These are phyloP conservation scores for Ophiostoma tasmaniense DNA, from an alignment of 2,329 filamentous ascomycete species.

Conservation along the genomic window DNA sequence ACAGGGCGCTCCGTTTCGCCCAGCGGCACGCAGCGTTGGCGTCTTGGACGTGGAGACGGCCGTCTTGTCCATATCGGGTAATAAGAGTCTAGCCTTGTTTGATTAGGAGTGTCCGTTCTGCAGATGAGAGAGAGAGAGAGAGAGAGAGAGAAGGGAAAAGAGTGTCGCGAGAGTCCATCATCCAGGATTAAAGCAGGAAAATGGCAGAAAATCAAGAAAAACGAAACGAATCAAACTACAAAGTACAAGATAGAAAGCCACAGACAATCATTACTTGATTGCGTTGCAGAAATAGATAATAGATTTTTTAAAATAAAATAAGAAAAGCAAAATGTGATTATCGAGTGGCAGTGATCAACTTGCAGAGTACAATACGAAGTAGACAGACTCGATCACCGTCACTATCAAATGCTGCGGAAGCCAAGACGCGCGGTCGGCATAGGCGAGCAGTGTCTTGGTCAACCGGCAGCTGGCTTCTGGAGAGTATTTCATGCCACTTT, in stretches of 20 bases:
- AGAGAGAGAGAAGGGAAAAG: neutral
- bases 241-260: too few relatives aligned
- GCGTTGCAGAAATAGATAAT: too few relatives aligned
- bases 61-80: neutral
- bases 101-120: neutral
- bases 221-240: too few relatives aligned
- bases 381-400: too few relatives aligned
- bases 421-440: neutral
- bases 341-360: too few relatives aligned
- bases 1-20: neutral
- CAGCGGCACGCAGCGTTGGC: neutral
- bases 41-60: neutral
- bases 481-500: too few relatives aligned
- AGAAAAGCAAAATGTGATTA: too few relatives aligned
- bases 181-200: neutral
- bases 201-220: neutral
- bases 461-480: neutral
- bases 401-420: neutral
- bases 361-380: too few relatives aligned
- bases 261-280: too few relatives aligned
- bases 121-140: neutral
- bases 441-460: neutral
- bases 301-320: too few relatives aligned
- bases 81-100: constrained; percentile 3
- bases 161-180: too few relatives aligned